Percentiles rank a stretch among this genome's conserved stretches.
These are phyloP conservation scores for Myxozyma mucilagina DNA, from an alignment of 805 yeast species.

Conservation along the genomic window DNA sequence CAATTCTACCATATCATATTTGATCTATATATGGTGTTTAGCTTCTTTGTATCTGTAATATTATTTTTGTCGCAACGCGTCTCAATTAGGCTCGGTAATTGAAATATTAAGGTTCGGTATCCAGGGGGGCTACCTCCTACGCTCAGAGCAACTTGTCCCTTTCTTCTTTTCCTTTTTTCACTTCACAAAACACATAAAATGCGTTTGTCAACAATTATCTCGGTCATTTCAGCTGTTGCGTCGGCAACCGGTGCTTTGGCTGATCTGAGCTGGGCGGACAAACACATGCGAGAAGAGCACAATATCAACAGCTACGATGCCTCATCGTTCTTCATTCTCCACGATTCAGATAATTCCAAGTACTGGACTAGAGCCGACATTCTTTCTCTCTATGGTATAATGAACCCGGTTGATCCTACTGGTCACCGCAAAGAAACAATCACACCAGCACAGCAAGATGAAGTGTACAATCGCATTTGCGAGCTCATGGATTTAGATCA, in stretches of 20 bases:
- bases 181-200: not conserved
- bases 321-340: constrained; percentile 73
- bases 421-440: constrained; percentile 47
- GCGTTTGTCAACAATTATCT: not conserved
- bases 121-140: not conserved
- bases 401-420: constrained; percentile 44
- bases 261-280: constrained; percentile 60
- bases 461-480: constrained; percentile 59
- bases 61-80: not conserved
- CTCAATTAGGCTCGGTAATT: not conserved
- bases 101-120: not conserved
- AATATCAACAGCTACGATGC: constrained; percentile 72
- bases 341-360: constrained; percentile 58
- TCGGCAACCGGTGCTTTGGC: not conserved
- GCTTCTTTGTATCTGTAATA: not conserved
- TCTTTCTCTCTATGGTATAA: constrained; percentile 75
- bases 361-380: constrained; percentile 69
- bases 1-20: not conserved
- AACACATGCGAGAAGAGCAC: constrained; percentile 93
- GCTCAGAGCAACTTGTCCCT: not conserved
- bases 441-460: constrained; percentile 52
- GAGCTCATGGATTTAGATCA: constrained; percentile 61
- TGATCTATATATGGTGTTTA: not conserved
- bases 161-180: not conserved
- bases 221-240: not conserved